Evolutionary conservation across 257 asterid genomes (phyloP), one percentile per base, ranked within the genome.

Genomic region (Capsicum chinense): DNA sequence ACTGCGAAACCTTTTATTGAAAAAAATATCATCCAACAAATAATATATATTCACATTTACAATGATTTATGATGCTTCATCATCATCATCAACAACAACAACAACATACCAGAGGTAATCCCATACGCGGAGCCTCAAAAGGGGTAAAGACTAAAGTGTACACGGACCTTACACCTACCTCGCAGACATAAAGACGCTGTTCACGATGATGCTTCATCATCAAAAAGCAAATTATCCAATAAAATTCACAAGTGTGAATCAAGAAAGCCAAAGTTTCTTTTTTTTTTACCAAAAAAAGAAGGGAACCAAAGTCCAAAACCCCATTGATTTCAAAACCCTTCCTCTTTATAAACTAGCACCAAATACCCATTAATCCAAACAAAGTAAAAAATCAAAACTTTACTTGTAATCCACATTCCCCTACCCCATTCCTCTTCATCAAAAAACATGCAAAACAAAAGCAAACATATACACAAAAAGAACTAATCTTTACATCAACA

Each of bases 341-440:
- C 7, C 81, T 9, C 80, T 74, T 7, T 62, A 48, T 21, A 50
- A 74, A 19, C 59, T 5, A 50, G 37, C 62, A 76, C 62, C 81
- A 76, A 76, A 50, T 9, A 52, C 44, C 62, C 62, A 76, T 76
- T 74, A 50, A 74, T 74, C 62, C 81, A 74, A 48, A 48, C 39
- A 74, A 74, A 74, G 4, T n/a, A 19, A 74, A 19, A 50, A 48
- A 50, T 26, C 60, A 74, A 74, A 33, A 74, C 2, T 19, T 3
- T 50, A 76, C 63, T 76, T 50, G n/a, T 33, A 50, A 76, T 76
- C 81, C 81, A 76, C 81, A 76, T 76, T 76, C 47, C 81, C 81
- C 47, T 50, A 76, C 17, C 19, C 81, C 81, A 76, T 52, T 11
- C 1, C 33, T 35, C 17, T 10, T 35, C 52, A 54, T 13, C 11